A percentile compares a stretch with the other conserved stretches of the same genome.
Conservation (phyloP, 805 yeast genomes). For the Suhomyces vadensis region DNA sequence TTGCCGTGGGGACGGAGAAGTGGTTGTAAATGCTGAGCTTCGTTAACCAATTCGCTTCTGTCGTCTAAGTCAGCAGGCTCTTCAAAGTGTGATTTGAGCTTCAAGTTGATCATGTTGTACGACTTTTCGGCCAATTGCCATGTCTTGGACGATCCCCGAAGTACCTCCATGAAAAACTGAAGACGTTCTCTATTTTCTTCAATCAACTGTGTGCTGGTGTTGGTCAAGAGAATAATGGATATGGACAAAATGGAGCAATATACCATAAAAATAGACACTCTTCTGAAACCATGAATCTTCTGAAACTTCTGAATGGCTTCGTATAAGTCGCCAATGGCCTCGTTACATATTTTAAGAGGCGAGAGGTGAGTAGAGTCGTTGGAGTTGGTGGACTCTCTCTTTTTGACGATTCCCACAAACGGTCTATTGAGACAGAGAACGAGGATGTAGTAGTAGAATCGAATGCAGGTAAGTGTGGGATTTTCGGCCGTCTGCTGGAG, state of each 20-base stretch:
- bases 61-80: constrained; percentile 1
- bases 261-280: constrained; percentile 48
- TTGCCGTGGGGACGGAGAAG: neutral
- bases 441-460: constrained; percentile 59
- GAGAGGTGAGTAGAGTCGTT: constrained; percentile 19
- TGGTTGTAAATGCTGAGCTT: neutral
- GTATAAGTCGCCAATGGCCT: constrained; percentile 45
- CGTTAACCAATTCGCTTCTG: neutral
- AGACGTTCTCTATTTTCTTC: constrained; percentile 30
- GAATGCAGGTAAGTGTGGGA: constrained; percentile 53
- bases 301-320: constrained; percentile 39
- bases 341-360: constrained; percentile 37
- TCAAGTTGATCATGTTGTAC: constrained; percentile 39
- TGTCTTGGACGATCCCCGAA: constrained; percentile 43
- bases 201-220: constrained; percentile 26
- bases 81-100: constrained; percentile 22
- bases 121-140: constrained; percentile 52
- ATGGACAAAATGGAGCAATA: constrained; percentile 49
- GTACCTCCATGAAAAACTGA: constrained; percentile 40
- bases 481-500: constrained; percentile 47
- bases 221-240: constrained; percentile 41
- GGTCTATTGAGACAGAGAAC: constrained; percentile 62
- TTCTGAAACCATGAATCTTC: constrained; percentile 38
- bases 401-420: constrained; percentile 44
- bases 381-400: constrained; percentile 9